Evolutionary conservation across 345 rosid species (phyloP), one percentile per base, ranked within the genome.

Genomic region (Populus davidiana): DNA sequence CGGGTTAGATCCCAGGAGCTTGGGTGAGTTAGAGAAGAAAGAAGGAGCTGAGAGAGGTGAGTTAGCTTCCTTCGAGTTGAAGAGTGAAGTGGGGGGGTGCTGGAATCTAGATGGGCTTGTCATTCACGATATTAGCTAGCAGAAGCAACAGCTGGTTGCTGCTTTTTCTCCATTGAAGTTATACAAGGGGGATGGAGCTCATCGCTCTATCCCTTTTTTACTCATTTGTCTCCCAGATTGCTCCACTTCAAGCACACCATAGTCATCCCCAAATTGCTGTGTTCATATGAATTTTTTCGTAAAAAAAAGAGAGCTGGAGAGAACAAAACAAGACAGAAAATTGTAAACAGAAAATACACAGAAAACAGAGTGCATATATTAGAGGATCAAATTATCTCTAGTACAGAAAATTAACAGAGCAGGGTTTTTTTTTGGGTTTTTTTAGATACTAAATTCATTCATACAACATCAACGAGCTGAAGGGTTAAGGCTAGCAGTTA

Each of bases 401-500:
- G 77, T 83, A 86, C 91, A 86, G 77, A 83, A 87, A 80, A 83
- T 84, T 87, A 87, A 90, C 72, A 82, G 43, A 50, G 78, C 71
- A 62, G 2, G 67, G 61, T 21, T 64, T 41, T 61, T 35, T 72
- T 77, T 79, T 68, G 8, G 36, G 71, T 35, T 74, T 17, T 74
- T 82, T 75, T 21, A 78, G 86, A 86, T 83, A 88, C 90, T 91
- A 88, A 87, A 84, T 82, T 81, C 94, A 88, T 87, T 86, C 91
- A 77, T 89, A 90, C 93, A 87, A 85, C 81, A 78, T 78, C 83
- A 84, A 65, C 76, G 81, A 80, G 62, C 86, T 80, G 83, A 67
- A 70, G 77, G 86, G 92, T 86, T 83, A 89, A 89, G 85, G 84
- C 90, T 88, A 86, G 79, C 90, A 89, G 92, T 87, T 88, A 89